phyloP scores from a whole-genome alignment of 1,284 basidiomycete species.

The Moesziomyces parantarcticus region DNA sequence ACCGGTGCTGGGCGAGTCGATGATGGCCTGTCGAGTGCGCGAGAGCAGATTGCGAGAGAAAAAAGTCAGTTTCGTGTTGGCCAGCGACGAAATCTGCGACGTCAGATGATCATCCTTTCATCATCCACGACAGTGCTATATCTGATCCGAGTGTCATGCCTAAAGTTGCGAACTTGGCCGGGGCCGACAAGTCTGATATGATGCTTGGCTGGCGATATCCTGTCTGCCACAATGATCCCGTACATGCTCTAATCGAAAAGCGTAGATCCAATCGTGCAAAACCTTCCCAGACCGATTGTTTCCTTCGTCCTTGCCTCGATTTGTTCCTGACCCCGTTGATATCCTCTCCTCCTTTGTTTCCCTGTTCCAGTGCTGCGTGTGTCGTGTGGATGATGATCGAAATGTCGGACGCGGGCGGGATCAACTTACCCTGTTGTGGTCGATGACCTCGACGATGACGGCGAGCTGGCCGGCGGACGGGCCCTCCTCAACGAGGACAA shows the following conservation, averaged over 20 bases:
- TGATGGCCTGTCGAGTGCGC: slow-evolving; percentile 77
- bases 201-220: too few species aligned
- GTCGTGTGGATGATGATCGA: slow-evolving; percentile 2
- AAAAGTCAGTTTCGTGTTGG: slow-evolving; percentile 16
- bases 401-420: neutral
- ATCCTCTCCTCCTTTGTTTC: too few species aligned
- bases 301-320: too few species aligned
- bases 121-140: too few species aligned
- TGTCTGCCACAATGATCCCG: too few species aligned
- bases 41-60: neutral
- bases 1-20: slow-evolving; percentile 90
- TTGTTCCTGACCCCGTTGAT: too few species aligned
- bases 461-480: slow-evolving; percentile 89
- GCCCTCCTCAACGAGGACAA: slow-evolving; percentile 93
- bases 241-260: too few species aligned
- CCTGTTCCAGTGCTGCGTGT: neutral
- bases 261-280: too few species aligned
- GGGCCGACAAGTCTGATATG: too few species aligned
- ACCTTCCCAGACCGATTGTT: too few species aligned
- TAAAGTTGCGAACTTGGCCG: too few species aligned
- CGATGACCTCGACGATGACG: slow-evolving; percentile 95
- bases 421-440: slow-evolving; percentile 91
- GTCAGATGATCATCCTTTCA: neutral
- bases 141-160: too few species aligned
- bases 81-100: neutral